Evolutionary conservation across 495 filamentous ascomycete genomes (phyloP).

Genomic region (Penicillium odoratum): DNA sequence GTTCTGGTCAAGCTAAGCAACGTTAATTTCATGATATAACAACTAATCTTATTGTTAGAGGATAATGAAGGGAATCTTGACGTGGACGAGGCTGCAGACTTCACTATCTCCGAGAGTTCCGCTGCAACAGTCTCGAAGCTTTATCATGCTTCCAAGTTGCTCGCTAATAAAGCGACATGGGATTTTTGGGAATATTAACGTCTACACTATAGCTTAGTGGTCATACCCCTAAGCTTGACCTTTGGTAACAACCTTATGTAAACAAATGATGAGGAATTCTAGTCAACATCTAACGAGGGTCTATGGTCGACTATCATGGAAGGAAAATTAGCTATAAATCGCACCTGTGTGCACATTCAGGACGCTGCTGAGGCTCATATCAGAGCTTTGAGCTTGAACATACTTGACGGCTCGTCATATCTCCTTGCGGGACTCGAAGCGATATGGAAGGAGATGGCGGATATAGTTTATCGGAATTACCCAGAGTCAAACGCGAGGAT

Average conservation of each 20-base stretch:
- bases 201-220: conserved; percentile 31
- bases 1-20: not conserved
- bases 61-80: conserved; percentile 32
- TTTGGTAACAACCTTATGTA: conserved; percentile 32
- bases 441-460: conserved; percentile 29
- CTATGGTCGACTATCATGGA: conserved; percentile 24
- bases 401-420: conserved; percentile 28
- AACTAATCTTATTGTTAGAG: conserved; percentile 20
- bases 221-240: conserved; percentile 31
- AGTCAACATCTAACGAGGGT: conserved; percentile 19
- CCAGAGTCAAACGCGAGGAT: conserved; percentile 27
- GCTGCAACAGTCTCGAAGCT: conserved; percentile 19
- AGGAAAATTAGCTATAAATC: conserved; percentile 5
- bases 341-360: conserved; percentile 38
- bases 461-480: conserved; percentile 31
- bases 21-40: too few relatives aligned
- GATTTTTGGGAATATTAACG: conserved; percentile 22
- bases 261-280: conserved; percentile 24
- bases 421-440: conserved; percentile 25
- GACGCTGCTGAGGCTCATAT: conserved; percentile 42
- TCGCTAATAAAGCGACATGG: conserved; percentile 31
- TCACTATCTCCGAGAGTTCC: conserved; percentile 16
- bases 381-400: conserved; percentile 26
- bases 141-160: conserved; percentile 33
- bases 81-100: conserved; percentile 24